Base-by-base conservation (phyloP, 2,329 filamentous ascomycete genomes). In the Geosmithia flava region DNA sequence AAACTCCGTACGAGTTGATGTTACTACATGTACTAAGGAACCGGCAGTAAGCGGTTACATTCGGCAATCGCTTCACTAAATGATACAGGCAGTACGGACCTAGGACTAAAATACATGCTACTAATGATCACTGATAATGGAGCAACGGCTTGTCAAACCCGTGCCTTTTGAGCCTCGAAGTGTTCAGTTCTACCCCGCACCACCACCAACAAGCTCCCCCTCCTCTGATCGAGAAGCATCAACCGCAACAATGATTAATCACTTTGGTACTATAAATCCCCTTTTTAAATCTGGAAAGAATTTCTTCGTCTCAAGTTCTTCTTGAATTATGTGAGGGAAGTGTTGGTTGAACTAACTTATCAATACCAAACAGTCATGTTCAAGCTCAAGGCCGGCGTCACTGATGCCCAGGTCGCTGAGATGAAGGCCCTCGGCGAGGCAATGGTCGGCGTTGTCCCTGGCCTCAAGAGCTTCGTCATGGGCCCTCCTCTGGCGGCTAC, bases 381-480 rank as follows among this genome's bases (percentile, higher is more conserved):
- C 49, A 51, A 52, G 30, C 42, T 52, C n/a, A 51, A 52, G 15
- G 47, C 51, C 23, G 53, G 50, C 66, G 27, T 68, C 68, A 46
- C 67, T 66, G 49, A 64, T 63, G 48, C 69, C 71, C 60, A 74
- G 77, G 63, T 85, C 85, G 39, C 77, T 80, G 68, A 85, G 85
- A 69, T 85, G 85, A 55, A 86, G 68, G 63, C 79, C 78, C 44
- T 82, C 82, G 47, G 80, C 75, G 52, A 79, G 74, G 20, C 82
- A 81, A 41, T 81, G 74, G 57, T 74, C 74, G 19, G 77, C 79
- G 2, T 75, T 77, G 57, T 77, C 33, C 33, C 33, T 16, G 59
- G 81, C 77, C 61, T 79, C 78, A 53, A 86, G 72, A 19, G 82
- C 82, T 13, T 80, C 78, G 43, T 86, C 79, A 59, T 86, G 85